Conservation (phyloP, 352 stramenopile genomes). For the Phytophthora aleatoria region DNA sequence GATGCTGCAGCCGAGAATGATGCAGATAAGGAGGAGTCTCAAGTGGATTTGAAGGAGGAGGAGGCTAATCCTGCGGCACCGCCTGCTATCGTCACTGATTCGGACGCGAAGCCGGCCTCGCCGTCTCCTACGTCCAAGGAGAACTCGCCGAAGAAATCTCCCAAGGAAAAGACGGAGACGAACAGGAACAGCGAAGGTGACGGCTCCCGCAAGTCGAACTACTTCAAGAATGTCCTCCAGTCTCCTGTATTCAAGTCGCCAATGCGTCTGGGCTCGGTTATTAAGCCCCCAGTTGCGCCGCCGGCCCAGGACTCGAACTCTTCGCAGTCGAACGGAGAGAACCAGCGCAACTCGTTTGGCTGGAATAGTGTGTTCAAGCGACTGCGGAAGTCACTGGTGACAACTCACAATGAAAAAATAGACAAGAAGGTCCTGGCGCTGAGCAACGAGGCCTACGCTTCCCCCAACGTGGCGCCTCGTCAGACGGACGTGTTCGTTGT, state of each 20-base stretch:
- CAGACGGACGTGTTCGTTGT: slow-evolving; percentile 79
- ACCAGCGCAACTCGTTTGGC: slow-evolving; percentile 63
- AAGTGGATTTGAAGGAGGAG: slow-evolving; percentile 18
- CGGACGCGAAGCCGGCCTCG: slow-evolving; percentile 13
- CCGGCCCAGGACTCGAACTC: slow-evolving; percentile 29
- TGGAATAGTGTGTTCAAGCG: slow-evolving; percentile 87
- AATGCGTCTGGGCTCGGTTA: slow-evolving; percentile 79
- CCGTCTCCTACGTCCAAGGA: slow-evolving; percentile 22
- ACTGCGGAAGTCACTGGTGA: slow-evolving; percentile 80
- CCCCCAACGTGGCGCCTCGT: slow-evolving; percentile 42
- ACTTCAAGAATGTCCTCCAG: slow-evolving; percentile 88
- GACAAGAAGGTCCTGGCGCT: slow-evolving; percentile 79
- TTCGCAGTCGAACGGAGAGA: slow-evolving; percentile 32
- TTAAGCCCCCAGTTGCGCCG: slow-evolving; percentile 57
- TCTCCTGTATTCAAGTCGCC: slow-evolving; percentile 83
- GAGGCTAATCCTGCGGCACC: neutral
- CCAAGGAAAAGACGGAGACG: slow-evolving; percentile 34
- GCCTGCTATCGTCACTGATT: slow-evolving; percentile 17
- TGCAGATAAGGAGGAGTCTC: neutral
- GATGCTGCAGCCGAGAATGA: slow-evolving; percentile 14
- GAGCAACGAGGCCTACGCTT: slow-evolving; percentile 73
- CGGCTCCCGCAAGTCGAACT: slow-evolving; percentile 69
- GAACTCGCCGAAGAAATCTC: slow-evolving; percentile 20
- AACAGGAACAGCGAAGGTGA: slow-evolving; percentile 39
- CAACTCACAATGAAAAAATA: slow-evolving; percentile 53